Conservation (phyloP, 2,329 filamentous ascomycete genomes). For the Malbranchea zuffiana region DNA sequence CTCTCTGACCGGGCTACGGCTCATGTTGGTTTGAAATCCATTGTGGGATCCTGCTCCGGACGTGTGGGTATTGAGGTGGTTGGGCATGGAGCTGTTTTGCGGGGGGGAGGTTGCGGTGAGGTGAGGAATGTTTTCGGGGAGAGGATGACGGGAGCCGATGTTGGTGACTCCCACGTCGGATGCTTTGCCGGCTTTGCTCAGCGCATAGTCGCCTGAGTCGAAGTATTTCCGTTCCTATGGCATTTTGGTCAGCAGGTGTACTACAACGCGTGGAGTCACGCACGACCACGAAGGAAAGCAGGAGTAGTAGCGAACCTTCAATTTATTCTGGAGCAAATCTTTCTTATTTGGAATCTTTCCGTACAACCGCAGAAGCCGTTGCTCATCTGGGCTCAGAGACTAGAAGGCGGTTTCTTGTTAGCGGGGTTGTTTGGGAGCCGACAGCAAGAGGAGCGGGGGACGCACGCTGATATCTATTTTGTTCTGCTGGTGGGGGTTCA, state of each 20-base stretch:
- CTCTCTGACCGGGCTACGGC: slow-evolving; percentile 79
- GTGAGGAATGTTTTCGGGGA: slow-evolving; percentile 90
- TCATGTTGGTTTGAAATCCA: slow-evolving; percentile 29
- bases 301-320: slow-evolving; percentile 51
- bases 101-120: slow-evolving; percentile 55
- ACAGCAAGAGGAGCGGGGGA: slow-evolving; percentile 18
- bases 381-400: slow-evolving; percentile 89
- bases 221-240: slow-evolving; percentile 91
- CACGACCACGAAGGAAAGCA: not conserved
- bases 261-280: not conserved
- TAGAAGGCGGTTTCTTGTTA: slow-evolving; percentile 31
- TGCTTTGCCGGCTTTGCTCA: slow-evolving; percentile 94
- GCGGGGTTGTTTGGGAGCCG: not conserved
- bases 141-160: slow-evolving; percentile 88
- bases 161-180: slow-evolving; percentile 86
- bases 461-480: slow-evolving; percentile 92
- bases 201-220: slow-evolving; percentile 89
- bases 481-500: slow-evolving; percentile 98
- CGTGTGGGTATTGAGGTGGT: slow-evolving; percentile 25
- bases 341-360: slow-evolving; percentile 95
- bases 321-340: slow-evolving; percentile 92
- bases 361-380: slow-evolving; percentile 91
- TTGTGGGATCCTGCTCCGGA: slow-evolving; percentile 16
- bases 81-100: slow-evolving; percentile 17
- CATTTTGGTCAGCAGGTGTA: not conserved